Evolutionary conservation across 768 basidiomycete species (phyloP), one percentile per base, ranked within the genome.

Genomic region (Dendrothele bispora): DNA sequence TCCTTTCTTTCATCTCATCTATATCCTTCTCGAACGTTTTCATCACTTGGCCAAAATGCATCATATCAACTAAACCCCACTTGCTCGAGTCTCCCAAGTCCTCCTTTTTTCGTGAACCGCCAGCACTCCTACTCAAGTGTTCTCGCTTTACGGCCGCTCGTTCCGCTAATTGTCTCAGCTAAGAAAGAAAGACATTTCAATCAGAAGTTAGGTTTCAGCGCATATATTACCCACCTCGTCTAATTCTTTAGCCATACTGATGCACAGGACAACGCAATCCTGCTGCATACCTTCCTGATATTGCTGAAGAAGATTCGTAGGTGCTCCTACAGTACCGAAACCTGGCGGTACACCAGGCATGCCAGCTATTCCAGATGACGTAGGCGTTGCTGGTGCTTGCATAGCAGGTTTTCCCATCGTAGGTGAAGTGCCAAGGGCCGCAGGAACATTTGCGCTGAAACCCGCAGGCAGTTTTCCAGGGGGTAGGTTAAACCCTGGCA

Each of bases 271-370:
- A 3, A 61, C 55, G 53, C 84, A 84, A 57, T 91, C 83, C 15
- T 73, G 72, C 55, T 88, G 86, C 78, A 92, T 80, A 8, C 84
- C 83, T 45, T 80, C 75, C 50, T 82, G 77, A 51, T 75, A 55
- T 48, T 71, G 50, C 47, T 65, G 49, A 10, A 12, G 38, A 24
- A 7, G 21, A 28, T 22, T 15, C 7, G 17, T 20, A 12, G 38
- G 18, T 26, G 45, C 14, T 38, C 14, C n/a, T 7, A 38, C 22
- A 20, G 30, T 20, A 5, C 17, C 61, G 54, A 20, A 48, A 22
- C 12, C 48, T 17, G 51, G 39, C 17, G 25, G 28, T 26, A 12
- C 20, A 17, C 5, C 28, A n/a, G n/a, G n/a, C n/a, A n/a, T n/a
- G n/a, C n/a, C n/a, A n/a, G n/a, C n/a, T n/a, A n/a, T n/a, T n/a